Percentiles rank a stretch among this genome's conserved stretches.
Conservation (phyloP, 2,329 filamentous ascomycete species). For the Calonectria pteridis region DNA sequence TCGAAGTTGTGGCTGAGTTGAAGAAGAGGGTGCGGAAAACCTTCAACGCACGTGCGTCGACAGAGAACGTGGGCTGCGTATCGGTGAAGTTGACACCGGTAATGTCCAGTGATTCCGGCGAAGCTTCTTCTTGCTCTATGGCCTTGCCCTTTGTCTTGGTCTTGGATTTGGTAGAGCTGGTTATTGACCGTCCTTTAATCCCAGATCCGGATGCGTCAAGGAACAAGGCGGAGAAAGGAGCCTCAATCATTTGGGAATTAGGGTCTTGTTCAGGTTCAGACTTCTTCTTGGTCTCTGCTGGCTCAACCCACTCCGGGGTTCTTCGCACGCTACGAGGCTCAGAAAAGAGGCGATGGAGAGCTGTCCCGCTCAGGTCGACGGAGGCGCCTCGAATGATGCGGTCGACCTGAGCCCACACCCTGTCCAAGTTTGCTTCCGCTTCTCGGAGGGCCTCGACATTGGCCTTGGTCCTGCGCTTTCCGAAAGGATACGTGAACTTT, state of each 20-base stretch:
- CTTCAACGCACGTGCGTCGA: slow-evolving; percentile 50
- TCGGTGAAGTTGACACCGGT: background rate
- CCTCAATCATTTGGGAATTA: slow-evolving; percentile 20
- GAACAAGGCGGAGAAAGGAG: slow-evolving; percentile 43
- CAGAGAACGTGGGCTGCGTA: slow-evolving; percentile 30
- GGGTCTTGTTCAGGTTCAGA: background rate
- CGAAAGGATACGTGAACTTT: slow-evolving; percentile 57
- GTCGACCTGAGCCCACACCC: slow-evolving; percentile 27
- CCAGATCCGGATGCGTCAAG: slow-evolving; percentile 9
- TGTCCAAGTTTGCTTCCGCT: slow-evolving; percentile 59
- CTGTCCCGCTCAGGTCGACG: slow-evolving; percentile 39
- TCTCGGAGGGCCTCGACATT: slow-evolving; percentile 57
- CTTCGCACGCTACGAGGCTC: slow-evolving; percentile 55
- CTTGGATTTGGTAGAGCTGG: slow-evolving; percentile 30
- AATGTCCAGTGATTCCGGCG: background rate
- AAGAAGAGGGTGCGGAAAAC: slow-evolving; percentile 58
- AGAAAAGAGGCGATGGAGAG: slow-evolving; percentile 46
- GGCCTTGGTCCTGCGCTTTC: slow-evolving; percentile 59
- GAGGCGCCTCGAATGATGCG: slow-evolving; percentile 21
- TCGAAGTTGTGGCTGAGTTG: slow-evolving; percentile 49
- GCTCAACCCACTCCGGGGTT: slow-evolving; percentile 63
- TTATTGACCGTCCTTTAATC: background rate
- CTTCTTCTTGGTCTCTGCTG: slow-evolving; percentile 27
- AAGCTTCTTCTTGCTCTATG: background rate
- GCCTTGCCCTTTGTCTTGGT: slow-evolving; percentile 32